Base-by-base conservation (phyloP, 129 eudicot genomes). In the Chrysanthemum seticuspe region DNA sequence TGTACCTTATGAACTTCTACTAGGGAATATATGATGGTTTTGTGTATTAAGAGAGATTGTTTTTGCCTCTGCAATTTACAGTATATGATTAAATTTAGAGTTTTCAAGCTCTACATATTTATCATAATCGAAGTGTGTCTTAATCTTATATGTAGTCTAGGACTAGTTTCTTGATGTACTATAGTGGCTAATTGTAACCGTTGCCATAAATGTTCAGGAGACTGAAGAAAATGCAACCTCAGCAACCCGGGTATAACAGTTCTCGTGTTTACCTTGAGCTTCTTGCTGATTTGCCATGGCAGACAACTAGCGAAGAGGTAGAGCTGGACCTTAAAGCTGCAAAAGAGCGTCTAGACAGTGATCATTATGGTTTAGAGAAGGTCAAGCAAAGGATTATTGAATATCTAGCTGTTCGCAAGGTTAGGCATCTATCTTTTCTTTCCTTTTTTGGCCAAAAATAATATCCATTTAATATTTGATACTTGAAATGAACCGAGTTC, bases 171-270 rank as follows among this genome's bases (percentile, higher is more conserved):
- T 61, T 34, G 44, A 27, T 61, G 31, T 2, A 13, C 45, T 21
- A 21, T 21, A 21, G 1, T 21, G 21, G 21, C 21, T 21, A 21
- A 1, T 21, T 78, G 44, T 58, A 77, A 77, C 45, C 31, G 74
- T 36, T 49, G 4, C 45, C 25, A 15, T 44, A 53, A 79, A 77
- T 85, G 71, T 55, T 27, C 90, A 93, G 98, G 98, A 86, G 96
- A 72, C 89, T 93, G 14, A 93, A 93, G 80, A 93, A 93, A 82
- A 93, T 93, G 98, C 98, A 89, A 84, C 97, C 98, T 73, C 97
- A 19, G 21, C 21, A 19, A 19, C 21, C 21, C 21, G 21, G 21
- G 87, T 19, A 19, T 19, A 19, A 19, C 21, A 19, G 21, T 0
- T 19, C 97, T 19, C 21, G 21, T 19, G 21, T 19, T 19, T 19